Conservation (phyloP, 805 yeast species). For the Yarrowia hollandica region DNA sequence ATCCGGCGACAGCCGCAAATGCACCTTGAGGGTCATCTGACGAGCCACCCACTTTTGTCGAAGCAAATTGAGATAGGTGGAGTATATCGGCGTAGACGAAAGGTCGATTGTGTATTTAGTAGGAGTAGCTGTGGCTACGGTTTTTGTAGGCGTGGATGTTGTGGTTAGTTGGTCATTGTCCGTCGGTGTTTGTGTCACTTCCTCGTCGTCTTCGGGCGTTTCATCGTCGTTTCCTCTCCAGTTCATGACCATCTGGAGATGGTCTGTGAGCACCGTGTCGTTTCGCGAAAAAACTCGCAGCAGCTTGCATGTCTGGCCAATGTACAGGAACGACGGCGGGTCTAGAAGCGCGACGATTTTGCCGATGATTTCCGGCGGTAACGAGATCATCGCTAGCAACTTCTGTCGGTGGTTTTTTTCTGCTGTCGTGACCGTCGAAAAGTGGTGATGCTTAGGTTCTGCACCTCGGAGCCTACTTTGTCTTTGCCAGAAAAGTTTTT, state of each 20-base stretch:
- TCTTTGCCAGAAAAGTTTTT: no score
- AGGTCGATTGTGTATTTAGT: not conserved
- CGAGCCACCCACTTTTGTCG: constrained; percentile 28
- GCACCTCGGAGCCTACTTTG: no score
- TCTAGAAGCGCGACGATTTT: constrained; percentile 21
- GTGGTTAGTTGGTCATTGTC: no score
- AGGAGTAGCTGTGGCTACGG: not conserved
- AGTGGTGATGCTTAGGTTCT: not conserved
- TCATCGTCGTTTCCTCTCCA: constrained; percentile 21
- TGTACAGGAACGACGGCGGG: constrained; percentile 17
- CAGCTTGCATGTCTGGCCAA: constrained; percentile 24
- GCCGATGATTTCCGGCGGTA: constrained; percentile 27
- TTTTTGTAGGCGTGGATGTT: not conserved
- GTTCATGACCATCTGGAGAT: constrained; percentile 12
- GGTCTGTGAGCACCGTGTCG: not conserved
- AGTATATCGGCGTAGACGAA: not conserved
- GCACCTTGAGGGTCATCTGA: constrained; percentile 8
- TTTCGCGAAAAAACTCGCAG: constrained; percentile 9
- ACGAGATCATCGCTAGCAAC: constrained; percentile 3
- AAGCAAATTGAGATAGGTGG: constrained; percentile 13
- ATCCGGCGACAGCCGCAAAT: not conserved
- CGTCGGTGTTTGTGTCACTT: not conserved
- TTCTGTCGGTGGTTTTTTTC: no score
- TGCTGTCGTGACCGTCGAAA: no score
- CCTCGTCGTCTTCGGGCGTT: not conserved